Evolutionary conservation across 2,329 filamentous ascomycete species (phyloP).

Genomic region (Pseudocercospora fijiensis): DNA sequence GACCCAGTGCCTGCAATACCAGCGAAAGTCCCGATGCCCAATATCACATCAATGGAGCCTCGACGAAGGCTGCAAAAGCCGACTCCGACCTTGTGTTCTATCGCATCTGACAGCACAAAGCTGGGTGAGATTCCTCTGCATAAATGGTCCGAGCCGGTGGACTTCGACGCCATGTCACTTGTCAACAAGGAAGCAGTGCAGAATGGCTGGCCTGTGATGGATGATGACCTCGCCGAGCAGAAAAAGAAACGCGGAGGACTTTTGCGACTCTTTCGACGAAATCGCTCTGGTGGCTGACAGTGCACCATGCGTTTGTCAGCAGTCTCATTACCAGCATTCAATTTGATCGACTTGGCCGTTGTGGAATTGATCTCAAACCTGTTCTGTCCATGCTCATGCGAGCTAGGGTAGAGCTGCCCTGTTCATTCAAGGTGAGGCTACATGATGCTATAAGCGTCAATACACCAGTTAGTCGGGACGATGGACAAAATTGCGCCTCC

Average conservation of each 20-base stretch:
- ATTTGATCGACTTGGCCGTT: neutral
- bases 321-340: neutral
- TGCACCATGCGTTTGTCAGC: neutral
- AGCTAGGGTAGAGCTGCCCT: neutral
- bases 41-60: slow-evolving; percentile 16
- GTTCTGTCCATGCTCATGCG: neutral
- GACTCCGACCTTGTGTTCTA: slow-evolving; percentile 45
- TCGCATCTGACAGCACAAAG: slow-evolving; percentile 49
- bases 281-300: neutral
- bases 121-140: slow-evolving; percentile 50
- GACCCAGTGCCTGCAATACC: slow-evolving; percentile 10
- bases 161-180: slow-evolving; percentile 44
- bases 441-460: neutral
- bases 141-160: slow-evolving; percentile 46
- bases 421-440: neutral
- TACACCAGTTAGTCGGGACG: neutral
- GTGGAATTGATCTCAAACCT: neutral
- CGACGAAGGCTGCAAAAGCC: slow-evolving; percentile 34
- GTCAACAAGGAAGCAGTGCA: slow-evolving; percentile 43
- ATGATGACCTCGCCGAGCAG: neutral
- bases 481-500: neutral
- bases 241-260: slow-evolving; percentile 26
- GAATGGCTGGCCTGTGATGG: slow-evolving; percentile 32
- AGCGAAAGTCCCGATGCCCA: slow-evolving; percentile 8
- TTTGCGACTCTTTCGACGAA: slow-evolving; percentile 26